Conservation (phyloP, 2,329 filamentous ascomycete genomes). For the Exophiala calicioides region DNA sequence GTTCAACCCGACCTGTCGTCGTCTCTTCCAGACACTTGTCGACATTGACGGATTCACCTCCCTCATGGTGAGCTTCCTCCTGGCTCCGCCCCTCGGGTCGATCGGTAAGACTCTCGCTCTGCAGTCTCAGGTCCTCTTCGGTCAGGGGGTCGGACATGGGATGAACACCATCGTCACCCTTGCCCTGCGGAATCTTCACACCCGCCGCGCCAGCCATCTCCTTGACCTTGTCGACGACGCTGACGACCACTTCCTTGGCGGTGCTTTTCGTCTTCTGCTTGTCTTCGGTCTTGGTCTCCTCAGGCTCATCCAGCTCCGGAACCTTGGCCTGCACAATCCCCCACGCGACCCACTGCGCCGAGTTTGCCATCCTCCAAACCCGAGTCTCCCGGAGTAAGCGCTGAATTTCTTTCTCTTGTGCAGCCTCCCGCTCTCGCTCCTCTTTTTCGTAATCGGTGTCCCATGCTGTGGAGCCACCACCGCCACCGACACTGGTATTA, state of each 20-base stretch:
- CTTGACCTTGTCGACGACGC: constrained; percentile 28
- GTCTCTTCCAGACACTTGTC: not conserved
- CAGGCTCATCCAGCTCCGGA: constrained; percentile 63
- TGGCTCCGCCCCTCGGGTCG: constrained; percentile 25
- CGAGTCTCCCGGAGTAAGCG: constrained; percentile 75
- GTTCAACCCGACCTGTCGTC: too few species aligned
- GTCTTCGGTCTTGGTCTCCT: constrained; percentile 9
- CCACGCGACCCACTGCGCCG: constrained; percentile 91
- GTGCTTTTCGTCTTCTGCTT: constrained; percentile 7
- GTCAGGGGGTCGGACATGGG: constrained; percentile 29
- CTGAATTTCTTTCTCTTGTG: constrained; percentile 66
- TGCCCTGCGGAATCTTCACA: constrained; percentile 1
- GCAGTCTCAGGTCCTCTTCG: constrained; percentile 25
- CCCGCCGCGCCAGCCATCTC: constrained; percentile 29
- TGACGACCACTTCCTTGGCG: constrained; percentile 10
- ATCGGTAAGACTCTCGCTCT: constrained; percentile 21
- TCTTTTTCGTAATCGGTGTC: constrained; percentile 37
- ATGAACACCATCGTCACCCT: not conserved
- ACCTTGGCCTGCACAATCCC: constrained; percentile 93
- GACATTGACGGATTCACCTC: constrained; percentile 6
- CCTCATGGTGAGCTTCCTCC: constrained; percentile 27
- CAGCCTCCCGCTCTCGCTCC: constrained; percentile 63
- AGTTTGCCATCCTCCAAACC: constrained; percentile 85
- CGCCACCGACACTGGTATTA: not conserved
- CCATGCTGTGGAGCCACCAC: not conserved